These are phyloP conservation scores for Fusarium sp. DNA, from an alignment of 2,329 filamentous ascomycete species.

Conservation along the genomic window DNA sequence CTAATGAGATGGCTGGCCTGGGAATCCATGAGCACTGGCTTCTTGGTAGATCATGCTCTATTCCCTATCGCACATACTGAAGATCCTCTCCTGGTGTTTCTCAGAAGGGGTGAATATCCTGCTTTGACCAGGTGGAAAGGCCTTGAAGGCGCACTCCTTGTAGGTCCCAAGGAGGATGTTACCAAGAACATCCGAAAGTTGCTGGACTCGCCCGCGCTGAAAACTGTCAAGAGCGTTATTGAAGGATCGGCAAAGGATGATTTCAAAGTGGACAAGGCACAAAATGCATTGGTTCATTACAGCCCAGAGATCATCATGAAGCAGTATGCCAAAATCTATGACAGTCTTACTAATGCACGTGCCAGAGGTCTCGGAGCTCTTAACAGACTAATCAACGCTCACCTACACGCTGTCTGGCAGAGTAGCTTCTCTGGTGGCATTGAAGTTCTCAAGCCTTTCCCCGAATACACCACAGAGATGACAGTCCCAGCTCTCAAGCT, in stretches of 20 bases:
- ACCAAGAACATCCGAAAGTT: constrained; percentile 72
- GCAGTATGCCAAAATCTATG: constrained; percentile 76
- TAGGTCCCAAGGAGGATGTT: constrained; percentile 75
- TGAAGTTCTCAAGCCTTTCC: constrained; percentile 82
- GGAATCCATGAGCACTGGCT: constrained; percentile 88
- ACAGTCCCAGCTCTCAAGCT: constrained; percentile 78
- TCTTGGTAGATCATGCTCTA: constrained; percentile 83
- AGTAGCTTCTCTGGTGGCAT: constrained; percentile 82
- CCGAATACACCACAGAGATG: constrained; percentile 79
- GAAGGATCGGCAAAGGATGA: constrained; percentile 70
- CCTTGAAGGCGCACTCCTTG: constrained; percentile 78
- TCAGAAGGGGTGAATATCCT: constrained; percentile 82
- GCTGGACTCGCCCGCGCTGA: constrained; percentile 65
- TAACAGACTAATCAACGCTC: constrained; percentile 82
- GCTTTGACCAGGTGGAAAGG: constrained; percentile 80
- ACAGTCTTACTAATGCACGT: constrained; percentile 69
- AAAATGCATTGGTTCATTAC: constrained; percentile 83
- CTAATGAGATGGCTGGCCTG: constrained; percentile 91
- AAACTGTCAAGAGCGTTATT: constrained; percentile 72
- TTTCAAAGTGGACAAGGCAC: constrained; percentile 74
- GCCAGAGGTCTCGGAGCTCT: constrained; percentile 75
- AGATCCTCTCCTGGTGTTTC: constrained; percentile 77
- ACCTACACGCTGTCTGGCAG: constrained; percentile 89
- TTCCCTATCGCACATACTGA: constrained; percentile 86
- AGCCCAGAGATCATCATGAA: constrained; percentile 70